phyloP scores from a whole-genome alignment of 352 stramenopile genomes.

The Globisporangium rhizosaccharum region DNA sequence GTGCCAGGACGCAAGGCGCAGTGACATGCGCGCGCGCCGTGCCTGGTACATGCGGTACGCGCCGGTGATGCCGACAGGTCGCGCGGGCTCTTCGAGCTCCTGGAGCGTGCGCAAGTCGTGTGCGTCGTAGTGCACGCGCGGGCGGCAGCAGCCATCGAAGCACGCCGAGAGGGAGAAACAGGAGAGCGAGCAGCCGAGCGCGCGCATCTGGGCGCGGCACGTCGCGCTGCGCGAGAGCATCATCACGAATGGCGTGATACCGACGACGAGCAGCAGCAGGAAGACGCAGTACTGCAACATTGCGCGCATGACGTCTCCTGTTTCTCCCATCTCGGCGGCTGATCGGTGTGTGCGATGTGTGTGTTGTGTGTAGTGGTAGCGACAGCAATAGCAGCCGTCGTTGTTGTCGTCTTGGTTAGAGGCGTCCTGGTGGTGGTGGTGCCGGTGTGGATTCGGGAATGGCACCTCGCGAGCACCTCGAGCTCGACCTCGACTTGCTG shows the following conservation, averaged over 20 bases:
- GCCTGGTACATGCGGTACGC: slow-evolving; percentile 54
- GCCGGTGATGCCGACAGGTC: slow-evolving; percentile 43
- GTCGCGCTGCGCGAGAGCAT: slow-evolving; percentile 41
- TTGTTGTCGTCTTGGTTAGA: too few relatives aligned
- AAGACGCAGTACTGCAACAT: slow-evolving; percentile 48
- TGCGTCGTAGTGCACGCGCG: slow-evolving; percentile 44
- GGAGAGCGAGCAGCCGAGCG: slow-evolving; percentile 31
- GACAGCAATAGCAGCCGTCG: not conserved
- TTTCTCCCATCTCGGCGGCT: slow-evolving; percentile 2
- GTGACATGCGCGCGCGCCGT: slow-evolving; percentile 34
- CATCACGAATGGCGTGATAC: slow-evolving; percentile 34
- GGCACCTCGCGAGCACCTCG: too few relatives aligned
- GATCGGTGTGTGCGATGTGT: not conserved
- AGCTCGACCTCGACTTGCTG: too few relatives aligned
- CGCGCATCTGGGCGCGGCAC: slow-evolving; percentile 28
- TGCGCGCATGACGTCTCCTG: slow-evolving; percentile 21
- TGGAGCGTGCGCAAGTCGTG: slow-evolving; percentile 45
- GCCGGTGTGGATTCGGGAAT: not conserved
- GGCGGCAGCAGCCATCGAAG: slow-evolving; percentile 12
- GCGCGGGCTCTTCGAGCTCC: slow-evolving; percentile 40
- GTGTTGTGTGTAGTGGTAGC: not conserved
- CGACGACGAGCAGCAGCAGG: slow-evolving; percentile 32
- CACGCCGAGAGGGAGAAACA: slow-evolving; percentile 17
- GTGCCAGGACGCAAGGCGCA: slow-evolving; percentile 56
- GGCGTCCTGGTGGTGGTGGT: not conserved